A percentile compares a stretch with the other conserved stretches of the same genome.
These are phyloP conservation scores for Thymus quinquecostatus DNA, from an alignment of 257 asterid species.

Conservation along the genomic window DNA sequence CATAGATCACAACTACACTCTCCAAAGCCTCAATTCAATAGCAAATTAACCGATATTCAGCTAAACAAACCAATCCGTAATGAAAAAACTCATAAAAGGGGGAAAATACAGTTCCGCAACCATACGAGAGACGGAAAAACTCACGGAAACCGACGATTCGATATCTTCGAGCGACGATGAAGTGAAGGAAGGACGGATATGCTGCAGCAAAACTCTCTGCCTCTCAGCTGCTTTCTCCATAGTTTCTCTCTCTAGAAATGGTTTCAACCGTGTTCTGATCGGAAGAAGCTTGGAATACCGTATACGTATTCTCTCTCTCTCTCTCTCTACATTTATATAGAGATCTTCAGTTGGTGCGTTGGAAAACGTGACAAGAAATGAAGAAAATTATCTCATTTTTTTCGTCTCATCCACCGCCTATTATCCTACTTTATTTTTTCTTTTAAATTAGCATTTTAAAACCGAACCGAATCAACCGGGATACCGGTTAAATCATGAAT, in stretches of 20 bases:
- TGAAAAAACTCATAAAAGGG: no score
- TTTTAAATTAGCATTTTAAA: no score
- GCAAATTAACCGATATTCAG: conserved; percentile 10
- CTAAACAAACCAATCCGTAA: conserved; percentile 1
- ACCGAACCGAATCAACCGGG: no score
- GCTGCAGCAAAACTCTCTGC: conserved; percentile 80
- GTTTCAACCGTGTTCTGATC: neutral
- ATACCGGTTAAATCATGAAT: no score
- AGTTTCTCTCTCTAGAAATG: conserved; percentile 3
- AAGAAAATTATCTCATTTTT: neutral
- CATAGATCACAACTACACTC: conserved; percentile 9
- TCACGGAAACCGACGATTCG: conserved; percentile 70
- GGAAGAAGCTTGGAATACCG: neutral
- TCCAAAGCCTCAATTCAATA: conserved; percentile 18
- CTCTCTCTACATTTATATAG: neutral
- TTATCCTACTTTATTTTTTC: neutral
- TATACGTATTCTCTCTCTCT: neutral
- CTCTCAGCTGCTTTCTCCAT: conserved; percentile 87
- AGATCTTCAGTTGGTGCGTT: conserved; percentile 9
- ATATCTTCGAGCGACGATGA: conserved; percentile 75
- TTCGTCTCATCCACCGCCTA: neutral
- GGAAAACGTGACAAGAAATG: conserved; percentile 34
- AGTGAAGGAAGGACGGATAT: conserved; percentile 77
- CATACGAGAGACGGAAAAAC: conserved; percentile 24
- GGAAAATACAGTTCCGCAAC: neutral